Percentiles rank a stretch among this genome's conserved stretches.
Evolutionary conservation across 2,329 filamentous ascomycete genomes (phyloP).

Genomic region (Pseudopyrenochaeta lycopersici): DNA sequence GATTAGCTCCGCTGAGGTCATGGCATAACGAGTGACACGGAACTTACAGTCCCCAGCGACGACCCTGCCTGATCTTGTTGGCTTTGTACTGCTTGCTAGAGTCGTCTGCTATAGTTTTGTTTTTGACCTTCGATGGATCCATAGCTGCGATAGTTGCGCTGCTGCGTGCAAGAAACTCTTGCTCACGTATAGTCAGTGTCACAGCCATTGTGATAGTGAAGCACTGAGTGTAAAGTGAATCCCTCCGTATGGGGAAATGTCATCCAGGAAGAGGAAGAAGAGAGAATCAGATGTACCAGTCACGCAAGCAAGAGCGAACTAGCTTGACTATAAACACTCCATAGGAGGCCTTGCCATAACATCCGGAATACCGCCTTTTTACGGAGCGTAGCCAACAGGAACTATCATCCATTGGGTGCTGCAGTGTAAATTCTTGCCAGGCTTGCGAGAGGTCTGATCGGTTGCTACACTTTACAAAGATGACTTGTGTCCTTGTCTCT

Average conservation of each 20-base stretch:
- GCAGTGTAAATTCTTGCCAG: too few species aligned
- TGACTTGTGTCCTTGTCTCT: too few species aligned
- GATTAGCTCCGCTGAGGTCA: slow-evolving; percentile 10
- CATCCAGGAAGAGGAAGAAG: slow-evolving; percentile 4
- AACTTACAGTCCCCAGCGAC: slow-evolving; percentile 8
- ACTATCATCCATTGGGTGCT: slow-evolving; percentile 4
- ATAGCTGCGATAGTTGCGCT: slow-evolving; percentile 12
- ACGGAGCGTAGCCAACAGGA: background rate
- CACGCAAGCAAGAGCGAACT: slow-evolving; percentile 9
- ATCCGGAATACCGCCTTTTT: slow-evolving; percentile 1
- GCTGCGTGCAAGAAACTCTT: slow-evolving; percentile 13
- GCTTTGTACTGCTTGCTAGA: slow-evolving; percentile 14
- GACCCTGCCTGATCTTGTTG: slow-evolving; percentile 8
- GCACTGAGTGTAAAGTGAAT: slow-evolving; percentile 3
- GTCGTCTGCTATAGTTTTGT: slow-evolving; percentile 11
- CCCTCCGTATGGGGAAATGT: slow-evolving; percentile 4
- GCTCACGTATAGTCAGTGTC: slow-evolving; percentile 8
- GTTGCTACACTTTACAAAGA: too few species aligned
- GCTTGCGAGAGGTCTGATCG: too few species aligned
- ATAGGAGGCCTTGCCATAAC: slow-evolving; percentile 4
- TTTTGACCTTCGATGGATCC: slow-evolving; percentile 10
- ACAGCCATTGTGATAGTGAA: slow-evolving; percentile 10
- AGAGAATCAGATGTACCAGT: slow-evolving; percentile 5
- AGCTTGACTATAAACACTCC: slow-evolving; percentile 11
- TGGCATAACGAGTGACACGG: slow-evolving; percentile 2